phyloP scores from a whole-genome alignment of 106 monocot species.

The Phalaenopsis equestris region DNA sequence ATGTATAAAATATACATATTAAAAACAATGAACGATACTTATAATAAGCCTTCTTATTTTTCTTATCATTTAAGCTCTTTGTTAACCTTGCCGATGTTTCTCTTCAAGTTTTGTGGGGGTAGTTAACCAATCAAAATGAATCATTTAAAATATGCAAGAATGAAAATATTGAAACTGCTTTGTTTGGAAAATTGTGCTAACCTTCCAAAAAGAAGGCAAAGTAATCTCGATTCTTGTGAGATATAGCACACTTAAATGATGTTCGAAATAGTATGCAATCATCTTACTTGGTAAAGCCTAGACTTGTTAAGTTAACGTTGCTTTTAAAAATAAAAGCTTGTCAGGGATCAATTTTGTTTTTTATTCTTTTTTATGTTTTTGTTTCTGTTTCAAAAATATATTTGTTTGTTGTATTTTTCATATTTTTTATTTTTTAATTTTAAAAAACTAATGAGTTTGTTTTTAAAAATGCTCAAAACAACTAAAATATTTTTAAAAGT shows the following conservation, averaged over 20 bases:
- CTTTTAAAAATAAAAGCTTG: neutral
- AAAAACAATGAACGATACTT: neutral
- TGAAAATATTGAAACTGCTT: neutral
- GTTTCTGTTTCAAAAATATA: no score
- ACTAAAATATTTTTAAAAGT: no score
- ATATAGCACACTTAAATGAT: neutral
- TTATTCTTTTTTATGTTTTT: no score
- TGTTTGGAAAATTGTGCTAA: neutral
- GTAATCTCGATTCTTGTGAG: neutral
- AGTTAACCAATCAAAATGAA: neutral
- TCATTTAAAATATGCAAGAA: neutral
- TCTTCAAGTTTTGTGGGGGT: neutral
- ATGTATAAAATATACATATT: neutral
- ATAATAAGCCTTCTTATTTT: neutral
- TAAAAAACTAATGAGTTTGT: no score
- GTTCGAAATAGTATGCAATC: neutral
- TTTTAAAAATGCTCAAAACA: no score
- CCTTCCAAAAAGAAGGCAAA: neutral
- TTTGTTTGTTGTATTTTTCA: no score
- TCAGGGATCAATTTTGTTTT: no score
- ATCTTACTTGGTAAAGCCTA: neutral
- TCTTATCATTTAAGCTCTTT: neutral
- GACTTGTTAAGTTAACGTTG: neutral
- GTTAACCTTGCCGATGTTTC: neutral
- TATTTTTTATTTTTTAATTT: no score